Percentiles rank a stretch among this genome's conserved stretches.
These are phyloP conservation scores for Sanghuangporus weigelae DNA, from an alignment of 1,284 basidiomycete genomes.

Conservation along the genomic window DNA sequence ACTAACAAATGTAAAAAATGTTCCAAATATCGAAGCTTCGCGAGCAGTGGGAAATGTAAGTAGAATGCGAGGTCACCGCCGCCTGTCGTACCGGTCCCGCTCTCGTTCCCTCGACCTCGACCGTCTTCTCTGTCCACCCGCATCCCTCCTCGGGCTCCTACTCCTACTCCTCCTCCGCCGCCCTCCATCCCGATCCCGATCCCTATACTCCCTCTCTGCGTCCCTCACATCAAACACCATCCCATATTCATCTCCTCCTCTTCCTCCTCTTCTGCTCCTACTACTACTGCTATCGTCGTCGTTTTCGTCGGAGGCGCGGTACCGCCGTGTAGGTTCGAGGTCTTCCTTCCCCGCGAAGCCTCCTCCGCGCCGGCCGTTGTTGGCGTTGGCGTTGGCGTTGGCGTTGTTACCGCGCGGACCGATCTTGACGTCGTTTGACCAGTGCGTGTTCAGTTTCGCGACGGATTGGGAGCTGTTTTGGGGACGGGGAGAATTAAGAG, in stretches of 20 bases:
- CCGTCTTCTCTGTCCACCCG: constrained; percentile 18
- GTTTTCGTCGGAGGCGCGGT: constrained; percentile 38
- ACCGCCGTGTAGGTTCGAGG: constrained; percentile 62
- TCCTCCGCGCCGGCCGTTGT: constrained; percentile 27
- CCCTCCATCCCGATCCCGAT: constrained; percentile 24
- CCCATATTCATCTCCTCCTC: constrained; percentile 39
- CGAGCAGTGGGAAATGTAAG: not conserved
- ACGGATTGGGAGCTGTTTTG: constrained; percentile 82
- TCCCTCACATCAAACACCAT: constrained; percentile 70
- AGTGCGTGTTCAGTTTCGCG: constrained; percentile 59
- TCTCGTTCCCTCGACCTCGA: constrained; percentile 17
- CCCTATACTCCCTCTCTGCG: constrained; percentile 22
- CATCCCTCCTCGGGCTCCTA: constrained; percentile 22
- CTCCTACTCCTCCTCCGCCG: constrained; percentile 23
- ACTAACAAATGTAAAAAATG: not conserved
- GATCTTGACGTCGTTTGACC: constrained; percentile 69
- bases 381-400: constrained; percentile 21
- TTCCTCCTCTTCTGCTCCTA: not conserved
- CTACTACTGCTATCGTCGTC: constrained; percentile 18
- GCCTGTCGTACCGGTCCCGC: constrained; percentile 10
- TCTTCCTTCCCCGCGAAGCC: constrained; percentile 64
- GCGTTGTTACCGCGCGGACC: constrained; percentile 36
- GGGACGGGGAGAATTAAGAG: constrained; percentile 10
- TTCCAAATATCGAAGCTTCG: not conserved
- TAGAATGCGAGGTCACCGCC: not conserved